Evolutionary conservation across 768 basidiomycete species (phyloP).

Genomic region (Lepiota venenata): DNA sequence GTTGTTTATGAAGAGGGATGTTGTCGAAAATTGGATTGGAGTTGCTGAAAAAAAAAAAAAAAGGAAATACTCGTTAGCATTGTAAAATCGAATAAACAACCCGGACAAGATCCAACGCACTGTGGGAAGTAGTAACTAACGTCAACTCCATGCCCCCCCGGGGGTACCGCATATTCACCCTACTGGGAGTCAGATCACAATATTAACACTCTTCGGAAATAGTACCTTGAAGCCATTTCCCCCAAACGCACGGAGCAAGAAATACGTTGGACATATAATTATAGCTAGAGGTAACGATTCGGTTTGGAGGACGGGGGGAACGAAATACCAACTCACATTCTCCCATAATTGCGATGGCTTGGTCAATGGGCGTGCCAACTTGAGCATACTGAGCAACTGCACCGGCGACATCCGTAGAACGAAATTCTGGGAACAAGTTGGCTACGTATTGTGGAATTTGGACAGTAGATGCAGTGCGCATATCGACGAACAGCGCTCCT

Average conservation of each 20-base stretch:
- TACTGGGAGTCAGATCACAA: conserved; percentile 8
- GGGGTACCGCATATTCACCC: conserved; percentile 42
- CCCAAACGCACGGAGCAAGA: conserved; percentile 27
- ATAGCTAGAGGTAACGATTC: conserved; percentile 27
- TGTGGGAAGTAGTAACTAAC: conserved; percentile 36
- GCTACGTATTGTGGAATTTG: conserved; percentile 28
- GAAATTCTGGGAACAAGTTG: conserved; percentile 35
- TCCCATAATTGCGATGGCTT: conserved; percentile 8
- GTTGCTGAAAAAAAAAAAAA: too few relatives aligned
- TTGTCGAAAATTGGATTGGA: conserved; percentile 27
- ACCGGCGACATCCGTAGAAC: conserved; percentile 18
- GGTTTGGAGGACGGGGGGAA: not conserved
- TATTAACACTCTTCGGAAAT: not conserved
- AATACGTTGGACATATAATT: conserved; percentile 43
- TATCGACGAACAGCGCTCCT: conserved; percentile 36
- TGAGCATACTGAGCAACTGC: conserved; percentile 5
- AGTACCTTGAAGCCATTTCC: conserved; percentile 29
- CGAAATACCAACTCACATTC: conserved; percentile 4
- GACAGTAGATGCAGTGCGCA: conserved; percentile 19
- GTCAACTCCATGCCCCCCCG: conserved; percentile 35
- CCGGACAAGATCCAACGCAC: conserved; percentile 23
- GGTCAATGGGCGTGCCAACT: conserved; percentile 5
- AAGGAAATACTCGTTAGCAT: too few relatives aligned
- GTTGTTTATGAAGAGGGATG: conserved; percentile 28
- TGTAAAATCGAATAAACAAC: too few relatives aligned